These are phyloP conservation scores for Citrus glauca DNA, from an alignment of 345 rosid genomes.

Conservation along the genomic window DNA sequence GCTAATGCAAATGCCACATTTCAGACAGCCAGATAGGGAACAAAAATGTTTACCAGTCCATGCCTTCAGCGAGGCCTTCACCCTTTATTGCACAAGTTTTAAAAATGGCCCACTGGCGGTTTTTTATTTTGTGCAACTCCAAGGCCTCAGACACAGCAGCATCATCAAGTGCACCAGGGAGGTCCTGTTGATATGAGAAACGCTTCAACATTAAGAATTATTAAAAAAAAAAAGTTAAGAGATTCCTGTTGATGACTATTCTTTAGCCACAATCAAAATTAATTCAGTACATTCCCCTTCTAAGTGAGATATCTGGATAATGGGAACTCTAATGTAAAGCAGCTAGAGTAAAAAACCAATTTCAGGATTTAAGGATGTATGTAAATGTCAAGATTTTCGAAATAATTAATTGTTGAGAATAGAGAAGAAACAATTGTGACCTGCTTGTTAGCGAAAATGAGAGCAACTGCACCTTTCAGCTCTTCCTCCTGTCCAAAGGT, in stretches of 20 bases:
- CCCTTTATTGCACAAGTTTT: constrained; percentile 65
- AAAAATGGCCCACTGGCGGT: constrained; percentile 61
- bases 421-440: not conserved
- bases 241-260: not conserved
- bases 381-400: not conserved
- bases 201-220: not conserved
- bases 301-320: not conserved
- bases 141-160: constrained; percentile 57
- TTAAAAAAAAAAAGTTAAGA: not conserved
- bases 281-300: not conserved
- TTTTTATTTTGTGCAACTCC: constrained; percentile 64
- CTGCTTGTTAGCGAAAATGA: constrained; percentile 75
- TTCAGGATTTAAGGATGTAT: not conserved
- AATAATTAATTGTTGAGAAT: not conserved
- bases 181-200: constrained; percentile 31
- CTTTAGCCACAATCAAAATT: not conserved
- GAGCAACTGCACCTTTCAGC: constrained; percentile 58
- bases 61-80: constrained; percentile 64
- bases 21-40: not conserved
- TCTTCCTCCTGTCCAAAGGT: constrained; percentile 55
- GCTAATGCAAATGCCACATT: not conserved
- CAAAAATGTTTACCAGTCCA: constrained; percentile 44
- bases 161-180: constrained; percentile 63
- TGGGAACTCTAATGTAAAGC: not conserved
- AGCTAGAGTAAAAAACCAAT: not conserved